phyloP scores from a whole-genome alignment of 768 basidiomycete genomes.

The Grammothele lineata region DNA sequence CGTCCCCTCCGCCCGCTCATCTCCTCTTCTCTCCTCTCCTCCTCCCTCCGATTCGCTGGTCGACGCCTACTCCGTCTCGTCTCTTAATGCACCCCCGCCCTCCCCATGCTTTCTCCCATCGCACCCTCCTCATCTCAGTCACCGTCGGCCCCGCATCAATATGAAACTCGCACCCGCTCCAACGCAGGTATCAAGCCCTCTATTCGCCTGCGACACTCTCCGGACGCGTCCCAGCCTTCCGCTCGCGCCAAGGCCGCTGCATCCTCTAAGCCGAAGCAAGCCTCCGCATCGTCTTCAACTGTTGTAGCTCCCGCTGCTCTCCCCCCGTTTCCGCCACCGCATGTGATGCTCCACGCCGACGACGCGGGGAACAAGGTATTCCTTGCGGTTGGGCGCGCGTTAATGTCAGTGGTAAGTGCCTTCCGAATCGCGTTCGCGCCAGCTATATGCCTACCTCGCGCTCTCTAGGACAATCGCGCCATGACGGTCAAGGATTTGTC shows the following conservation, averaged over 20 bases:
- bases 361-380: slow-evolving; percentile 72
- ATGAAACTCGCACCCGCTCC: slow-evolving; percentile 53
- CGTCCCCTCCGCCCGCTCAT: slow-evolving; percentile 12
- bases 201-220: slow-evolving; percentile 43
- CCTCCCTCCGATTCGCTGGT: slow-evolving; percentile 26
- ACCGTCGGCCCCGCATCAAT: slow-evolving; percentile 31
- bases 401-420: slow-evolving; percentile 64
- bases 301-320: slow-evolving; percentile 15
- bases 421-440: slow-evolving; percentile 3
- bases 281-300: slow-evolving; percentile 9
- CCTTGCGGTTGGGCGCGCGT: slow-evolving; percentile 65
- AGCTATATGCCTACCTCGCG: slow-evolving; percentile 19
- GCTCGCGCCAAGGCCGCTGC: slow-evolving; percentile 30
- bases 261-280: slow-evolving; percentile 17
- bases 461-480: slow-evolving; percentile 72
- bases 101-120: slow-evolving; percentile 24
- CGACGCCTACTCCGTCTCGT: slow-evolving; percentile 20
- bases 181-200: slow-evolving; percentile 50
- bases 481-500: slow-evolving; percentile 87
- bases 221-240: slow-evolving; percentile 31
- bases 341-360: slow-evolving; percentile 68
- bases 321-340: slow-evolving; percentile 54
- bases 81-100: slow-evolving; percentile 27
- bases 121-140: slow-evolving; percentile 27
- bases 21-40: slow-evolving; percentile 8